These are phyloP conservation scores for Coprinellus micaceus DNA, from an alignment of 768 basidiomycete species.

Conservation along the genomic window DNA sequence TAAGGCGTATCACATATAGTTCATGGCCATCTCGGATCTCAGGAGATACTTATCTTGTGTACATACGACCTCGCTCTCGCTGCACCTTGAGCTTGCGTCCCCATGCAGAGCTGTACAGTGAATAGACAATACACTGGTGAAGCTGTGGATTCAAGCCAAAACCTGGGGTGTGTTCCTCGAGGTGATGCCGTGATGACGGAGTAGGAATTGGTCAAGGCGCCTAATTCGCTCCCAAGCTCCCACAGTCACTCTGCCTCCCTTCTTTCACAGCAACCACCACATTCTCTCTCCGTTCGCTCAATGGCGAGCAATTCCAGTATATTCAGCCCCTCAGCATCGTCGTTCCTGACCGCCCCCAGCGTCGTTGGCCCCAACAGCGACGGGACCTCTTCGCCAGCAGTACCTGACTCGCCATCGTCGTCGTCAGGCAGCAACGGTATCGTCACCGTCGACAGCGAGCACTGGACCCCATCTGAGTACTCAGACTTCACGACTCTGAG, in stretches of 20 bases:
- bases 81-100: too few species aligned
- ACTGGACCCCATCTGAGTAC: constrained; percentile 5
- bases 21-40: too few species aligned
- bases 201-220: neutral
- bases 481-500: constrained; percentile 4
- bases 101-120: too few species aligned
- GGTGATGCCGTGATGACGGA: neutral
- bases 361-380: neutral
- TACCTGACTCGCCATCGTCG: neutral
- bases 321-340: neutral
- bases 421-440: neutral
- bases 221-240: neutral
- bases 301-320: neutral
- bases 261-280: neutral
- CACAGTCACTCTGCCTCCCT: neutral
- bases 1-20: too few species aligned
- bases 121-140: too few species aligned
- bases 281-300: neutral
- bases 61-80: too few species aligned
- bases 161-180: too few species aligned
- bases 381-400: too few species aligned
- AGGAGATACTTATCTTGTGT: too few species aligned
- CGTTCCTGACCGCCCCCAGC: neutral
- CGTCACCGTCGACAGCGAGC: constrained; percentile 4
- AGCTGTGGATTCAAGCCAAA: too few species aligned